These are phyloP conservation scores for Apiospora rasikravindrae DNA, from an alignment of 2,329 filamentous ascomycete species.

Conservation along the genomic window DNA sequence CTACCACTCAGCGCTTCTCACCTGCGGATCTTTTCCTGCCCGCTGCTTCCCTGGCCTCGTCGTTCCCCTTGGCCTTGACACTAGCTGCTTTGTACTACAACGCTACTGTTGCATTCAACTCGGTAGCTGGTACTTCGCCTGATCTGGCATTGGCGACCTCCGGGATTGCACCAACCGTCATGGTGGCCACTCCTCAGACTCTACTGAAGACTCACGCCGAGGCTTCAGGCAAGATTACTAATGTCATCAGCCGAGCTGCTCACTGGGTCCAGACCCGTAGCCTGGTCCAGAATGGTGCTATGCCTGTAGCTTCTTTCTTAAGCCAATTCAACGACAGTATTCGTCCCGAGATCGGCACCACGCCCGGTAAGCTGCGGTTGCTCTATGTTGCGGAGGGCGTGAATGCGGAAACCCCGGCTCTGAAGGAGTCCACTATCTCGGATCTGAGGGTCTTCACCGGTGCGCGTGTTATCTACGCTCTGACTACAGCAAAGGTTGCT, in stretches of 20 bases:
- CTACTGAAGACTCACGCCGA: conserved; percentile 71
- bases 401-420: conserved; percentile 63
- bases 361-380: conserved; percentile 77
- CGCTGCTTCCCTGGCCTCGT: conserved; percentile 78
- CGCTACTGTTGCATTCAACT: conserved; percentile 85
- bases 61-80: conserved; percentile 80
- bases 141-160: conserved; percentile 76
- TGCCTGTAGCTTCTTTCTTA: conserved; percentile 70
- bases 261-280: conserved; percentile 75
- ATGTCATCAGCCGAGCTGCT: conserved; percentile 68
- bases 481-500: conserved; percentile 82
- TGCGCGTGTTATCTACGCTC: conserved; percentile 81
- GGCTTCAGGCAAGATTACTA: conserved; percentile 62
- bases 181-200: conserved; percentile 78
- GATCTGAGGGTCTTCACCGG: conserved; percentile 83
- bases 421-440: conserved; percentile 74
- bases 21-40: conserved; percentile 83
- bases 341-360: conserved; percentile 63
- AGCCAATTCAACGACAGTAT: conserved; percentile 65
- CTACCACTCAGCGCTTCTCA: conserved; percentile 73
- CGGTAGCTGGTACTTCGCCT: conserved; percentile 75
- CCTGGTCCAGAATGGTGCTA: conserved; percentile 72
- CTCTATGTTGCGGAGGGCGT: conserved; percentile 79
- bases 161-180: conserved; percentile 78
- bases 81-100: conserved; percentile 85